Conservation (phyloP, 2,329 filamentous ascomycete species). For the Neurospora crassa region DNA sequence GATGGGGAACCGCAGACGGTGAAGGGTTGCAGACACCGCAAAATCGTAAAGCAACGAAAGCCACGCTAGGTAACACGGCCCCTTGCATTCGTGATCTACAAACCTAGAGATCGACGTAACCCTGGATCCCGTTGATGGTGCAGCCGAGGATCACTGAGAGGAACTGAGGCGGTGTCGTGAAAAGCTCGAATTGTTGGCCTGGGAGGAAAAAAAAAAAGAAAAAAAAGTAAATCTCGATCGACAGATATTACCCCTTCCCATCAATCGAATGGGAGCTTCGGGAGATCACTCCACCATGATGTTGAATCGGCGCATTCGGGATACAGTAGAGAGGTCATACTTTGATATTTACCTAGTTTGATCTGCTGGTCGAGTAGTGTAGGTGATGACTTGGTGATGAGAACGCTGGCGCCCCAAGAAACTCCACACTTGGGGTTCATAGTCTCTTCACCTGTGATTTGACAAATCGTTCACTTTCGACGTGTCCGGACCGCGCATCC, state of each 20-base stretch:
- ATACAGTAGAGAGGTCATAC: neutral
- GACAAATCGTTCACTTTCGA: neutral
- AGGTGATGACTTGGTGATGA: neutral
- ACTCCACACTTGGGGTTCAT: neutral
- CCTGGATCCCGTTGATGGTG: neutral
- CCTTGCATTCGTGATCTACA: neutral
- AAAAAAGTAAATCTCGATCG: neutral
- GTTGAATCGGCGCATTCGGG: neutral
- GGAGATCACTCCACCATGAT: neutral
- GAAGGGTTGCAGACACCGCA: neutral
- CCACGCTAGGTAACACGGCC: neutral
- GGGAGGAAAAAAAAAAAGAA: too few species aligned
- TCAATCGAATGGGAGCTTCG: neutral
- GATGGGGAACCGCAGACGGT: neutral
- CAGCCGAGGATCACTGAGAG: neutral
- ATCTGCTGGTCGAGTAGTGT: neutral
- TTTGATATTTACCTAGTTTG: neutral
- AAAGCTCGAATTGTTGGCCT: neutral
- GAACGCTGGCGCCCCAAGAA: neutral
- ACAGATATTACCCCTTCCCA: neutral
- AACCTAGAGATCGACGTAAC: neutral
- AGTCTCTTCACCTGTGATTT: neutral
- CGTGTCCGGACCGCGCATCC: neutral
- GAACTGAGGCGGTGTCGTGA: neutral
- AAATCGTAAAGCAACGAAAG: neutral